Evolutionary conservation across 768 basidiomycete genomes (phyloP), one percentile per base, ranked within the genome.

Genomic region (Hygrocybe punicea): DNA sequence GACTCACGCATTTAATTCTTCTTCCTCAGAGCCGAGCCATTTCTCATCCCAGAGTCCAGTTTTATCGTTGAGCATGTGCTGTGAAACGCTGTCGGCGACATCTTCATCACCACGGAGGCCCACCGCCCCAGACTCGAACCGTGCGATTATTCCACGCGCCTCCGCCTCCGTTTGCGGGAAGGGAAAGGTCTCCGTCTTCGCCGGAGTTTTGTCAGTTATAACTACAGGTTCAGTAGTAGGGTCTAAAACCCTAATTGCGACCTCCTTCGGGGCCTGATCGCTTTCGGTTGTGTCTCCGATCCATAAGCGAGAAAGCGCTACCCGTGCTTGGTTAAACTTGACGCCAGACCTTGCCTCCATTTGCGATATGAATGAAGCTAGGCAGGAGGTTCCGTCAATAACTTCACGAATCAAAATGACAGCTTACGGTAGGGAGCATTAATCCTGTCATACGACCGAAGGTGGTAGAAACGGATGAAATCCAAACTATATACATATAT

Each of bases 391-490:
- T 29, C 8, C 55, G 51, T 37, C 14, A 24, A 8, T 19, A 3
- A 21, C n/a, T n/a, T n/a, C 10, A 2, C 6, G 35, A 45, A 46
- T 61, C 39, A 9, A 36, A 14, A 55, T 14, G 23, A 44, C 11
- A 19, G n/a, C 81, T 65, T 58, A 85, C 86, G 72, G 60, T 75
- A 69, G 1, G 91, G 88, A 0, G 87, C 86, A 65, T 93, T 94
- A 65, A 95, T 91, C 23, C 94, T 79, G 67, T 98, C 95, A 67
- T 95, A 99, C 1, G 87, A 77, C 29, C 97, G 83, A 23, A 99
- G 79, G 72, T 98, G 93, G 75, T 91, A 98, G 79, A 97, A 93
- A 10, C 86, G 82, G 63, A 97, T 89, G 67, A 88, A 94, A 56
- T 94, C 86, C 73, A 76, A 64, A n/a, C 91, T 92, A 59, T 47